Percentiles rank a stretch among this genome's conserved stretches.
phyloP scores from a whole-genome alignment of 2,329 filamentous ascomycete species.

The Neopestalotiopsis sp. region DNA sequence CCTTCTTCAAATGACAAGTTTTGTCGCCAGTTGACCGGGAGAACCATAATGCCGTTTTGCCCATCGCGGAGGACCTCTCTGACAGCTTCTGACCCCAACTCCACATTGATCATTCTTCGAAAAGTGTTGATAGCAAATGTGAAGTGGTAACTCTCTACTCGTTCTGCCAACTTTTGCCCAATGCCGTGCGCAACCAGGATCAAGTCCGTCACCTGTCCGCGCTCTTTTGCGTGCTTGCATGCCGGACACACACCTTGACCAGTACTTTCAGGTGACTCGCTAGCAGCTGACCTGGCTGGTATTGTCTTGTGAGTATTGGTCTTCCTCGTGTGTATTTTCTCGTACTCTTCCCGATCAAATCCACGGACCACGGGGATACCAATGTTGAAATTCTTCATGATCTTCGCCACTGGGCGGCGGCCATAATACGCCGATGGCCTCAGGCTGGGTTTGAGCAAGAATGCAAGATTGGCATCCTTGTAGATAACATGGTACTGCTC shows the following conservation, averaged over 20 bases:
- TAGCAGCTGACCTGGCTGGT: conserved; percentile 31
- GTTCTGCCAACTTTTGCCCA: conserved; percentile 92
- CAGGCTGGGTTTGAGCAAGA: conserved; percentile 83
- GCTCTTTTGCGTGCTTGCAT: conserved; percentile 67
- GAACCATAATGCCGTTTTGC: conserved; percentile 90
- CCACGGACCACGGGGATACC: conserved; percentile 89
- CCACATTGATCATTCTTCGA: conserved; percentile 82
- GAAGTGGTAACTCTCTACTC: conserved; percentile 96
- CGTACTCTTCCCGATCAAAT: conserved; percentile 81
- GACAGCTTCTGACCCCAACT: conserved; percentile 77
- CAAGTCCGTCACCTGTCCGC: conserved; percentile 80
- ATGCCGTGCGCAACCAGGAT: conserved; percentile 94
- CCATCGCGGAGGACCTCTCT: conserved; percentile 74
- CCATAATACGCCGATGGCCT: conserved; percentile 86
- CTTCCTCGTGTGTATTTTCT: conserved; percentile 61
- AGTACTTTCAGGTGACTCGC: conserved; percentile 29
- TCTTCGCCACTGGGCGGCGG: conserved; percentile 79
- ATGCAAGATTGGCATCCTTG: conserved; percentile 76
- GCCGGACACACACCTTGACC: conserved; percentile 51
- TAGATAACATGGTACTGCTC: conserved; percentile 85
- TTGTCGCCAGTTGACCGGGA: conserved; percentile 94
- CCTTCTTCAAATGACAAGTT: conserved; percentile 87
- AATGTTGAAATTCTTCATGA: conserved; percentile 81
- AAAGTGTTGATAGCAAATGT: conserved; percentile 95
- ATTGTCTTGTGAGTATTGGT: conserved; percentile 31